phyloP scores from a whole-genome alignment of 2,329 filamentous ascomycete species.

The Lomentospora prolificans region DNA sequence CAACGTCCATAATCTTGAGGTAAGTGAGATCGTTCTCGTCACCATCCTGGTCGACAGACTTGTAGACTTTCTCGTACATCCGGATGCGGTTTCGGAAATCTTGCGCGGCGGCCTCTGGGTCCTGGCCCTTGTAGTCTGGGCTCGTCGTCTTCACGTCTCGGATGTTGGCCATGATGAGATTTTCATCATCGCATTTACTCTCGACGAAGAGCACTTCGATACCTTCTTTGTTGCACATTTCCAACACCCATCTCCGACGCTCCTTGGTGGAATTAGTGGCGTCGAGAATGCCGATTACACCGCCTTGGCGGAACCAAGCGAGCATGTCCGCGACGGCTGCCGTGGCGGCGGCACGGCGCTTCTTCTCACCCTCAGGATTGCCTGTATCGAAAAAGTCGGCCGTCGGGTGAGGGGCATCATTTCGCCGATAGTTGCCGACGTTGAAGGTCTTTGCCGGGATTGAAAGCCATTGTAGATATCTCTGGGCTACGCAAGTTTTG shows the following conservation, averaged over 20 bases:
- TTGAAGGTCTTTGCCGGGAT: constrained; percentile 94
- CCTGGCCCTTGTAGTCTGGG: constrained; percentile 88
- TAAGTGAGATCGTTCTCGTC: constrained; percentile 86
- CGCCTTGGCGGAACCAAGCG: constrained; percentile 73
- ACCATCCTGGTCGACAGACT: constrained; percentile 71
- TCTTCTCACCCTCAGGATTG: constrained; percentile 83
- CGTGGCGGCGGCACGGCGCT: constrained; percentile 79
- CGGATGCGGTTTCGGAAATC: constrained; percentile 92
- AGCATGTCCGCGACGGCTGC: constrained; percentile 91
- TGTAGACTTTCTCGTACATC: constrained; percentile 96
- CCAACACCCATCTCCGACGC: constrained; percentile 82
- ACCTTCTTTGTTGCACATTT: constrained; percentile 62
- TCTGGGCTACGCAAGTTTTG: constrained; percentile 50
- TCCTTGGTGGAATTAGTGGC: constrained; percentile 93
- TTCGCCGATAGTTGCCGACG: constrained; percentile 88
- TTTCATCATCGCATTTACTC: constrained; percentile 92
- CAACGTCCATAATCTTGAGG: constrained; percentile 94
- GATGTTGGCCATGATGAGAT: constrained; percentile 96
- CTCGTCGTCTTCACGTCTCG: constrained; percentile 94
- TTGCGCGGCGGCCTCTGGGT: constrained; percentile 79
- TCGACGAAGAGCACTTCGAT: constrained; percentile 94
- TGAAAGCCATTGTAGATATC: constrained; percentile 94
- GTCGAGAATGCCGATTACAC: constrained; percentile 87
- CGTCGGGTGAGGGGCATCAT: constrained; percentile 77
- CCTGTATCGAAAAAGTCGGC: constrained; percentile 92